These are phyloP conservation scores for Plasmodium gonderi DNA, from an alignment of 169 alveolate species.

Conservation along the genomic window DNA sequence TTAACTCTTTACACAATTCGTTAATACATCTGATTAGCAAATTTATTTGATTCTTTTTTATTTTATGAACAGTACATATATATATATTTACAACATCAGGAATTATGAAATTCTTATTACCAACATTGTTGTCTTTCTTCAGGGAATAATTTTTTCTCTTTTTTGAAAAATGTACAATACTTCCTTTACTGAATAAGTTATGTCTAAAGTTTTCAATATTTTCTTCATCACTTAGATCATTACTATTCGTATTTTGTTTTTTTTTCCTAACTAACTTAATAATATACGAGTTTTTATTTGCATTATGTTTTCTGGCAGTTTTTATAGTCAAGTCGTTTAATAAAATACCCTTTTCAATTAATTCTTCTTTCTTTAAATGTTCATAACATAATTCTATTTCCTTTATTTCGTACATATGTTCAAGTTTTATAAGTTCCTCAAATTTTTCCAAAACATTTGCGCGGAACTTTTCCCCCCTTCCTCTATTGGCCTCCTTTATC, in stretches of 20 bases:
- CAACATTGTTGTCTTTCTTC: background rate
- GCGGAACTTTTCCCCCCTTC: background rate
- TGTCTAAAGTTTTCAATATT: conserved; percentile 47
- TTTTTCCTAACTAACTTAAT: conserved; percentile 35
- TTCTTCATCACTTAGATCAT: conserved; percentile 67
- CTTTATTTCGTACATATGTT: conserved; percentile 39
- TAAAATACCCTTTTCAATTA: conserved; percentile 53
- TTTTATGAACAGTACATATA: conserved; percentile 58
- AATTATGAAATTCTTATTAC: background rate
- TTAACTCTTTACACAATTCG: conserved; percentile 51
- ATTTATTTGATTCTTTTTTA: conserved; percentile 50
- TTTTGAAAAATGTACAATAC: conserved; percentile 64
- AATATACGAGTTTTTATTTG: conserved; percentile 23
- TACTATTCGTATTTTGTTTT: conserved; percentile 9
- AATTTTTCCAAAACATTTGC: conserved; percentile 8
- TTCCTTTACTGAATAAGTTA: conserved; percentile 41
- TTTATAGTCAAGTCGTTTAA: conserved; percentile 44
- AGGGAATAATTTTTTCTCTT: conserved; percentile 43
- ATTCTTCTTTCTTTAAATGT: conserved; percentile 48
- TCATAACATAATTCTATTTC: conserved; percentile 57
- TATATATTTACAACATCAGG: conserved; percentile 16
- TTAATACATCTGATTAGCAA: background rate
- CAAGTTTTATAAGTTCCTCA: conserved; percentile 37
- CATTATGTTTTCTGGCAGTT: conserved; percentile 23
- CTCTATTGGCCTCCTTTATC: too few relatives aligned